Conservation (phyloP, 371 early-diverging fungal genomes). For the Apophysomyces elegans region DNA sequence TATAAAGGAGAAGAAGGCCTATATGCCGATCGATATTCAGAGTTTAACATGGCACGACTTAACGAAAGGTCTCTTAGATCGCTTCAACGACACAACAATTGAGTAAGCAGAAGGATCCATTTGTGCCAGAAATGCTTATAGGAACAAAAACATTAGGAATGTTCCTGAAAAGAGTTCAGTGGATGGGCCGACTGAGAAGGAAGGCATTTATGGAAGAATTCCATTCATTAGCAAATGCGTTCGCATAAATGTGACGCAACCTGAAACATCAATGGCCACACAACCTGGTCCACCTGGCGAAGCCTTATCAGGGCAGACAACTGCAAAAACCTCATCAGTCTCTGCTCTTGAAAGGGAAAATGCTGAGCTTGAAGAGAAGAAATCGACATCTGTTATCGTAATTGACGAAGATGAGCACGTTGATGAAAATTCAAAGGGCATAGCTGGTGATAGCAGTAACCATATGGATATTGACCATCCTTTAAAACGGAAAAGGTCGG, state of each 20-base stretch:
- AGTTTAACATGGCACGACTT: slow-evolving; percentile 16
- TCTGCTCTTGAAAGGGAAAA: not conserved
- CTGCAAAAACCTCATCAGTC: not conserved
- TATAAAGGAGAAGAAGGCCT: not conserved
- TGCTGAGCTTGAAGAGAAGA: not conserved
- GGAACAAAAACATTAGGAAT: too few species aligned
- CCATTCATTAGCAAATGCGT: not conserved
- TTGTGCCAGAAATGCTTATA: too few species aligned
- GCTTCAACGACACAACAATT: slow-evolving; percentile 11
- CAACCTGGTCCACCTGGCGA: not conserved
- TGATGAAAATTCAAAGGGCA: not conserved
- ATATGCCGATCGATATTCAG: slow-evolving; percentile 10
- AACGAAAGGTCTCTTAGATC: slow-evolving; percentile 8
- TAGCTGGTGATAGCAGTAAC: not conserved
- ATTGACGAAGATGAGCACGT: not conserved
- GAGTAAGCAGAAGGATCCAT: not conserved
- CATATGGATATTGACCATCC: not conserved
- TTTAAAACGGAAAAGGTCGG: slow-evolving; percentile 13
- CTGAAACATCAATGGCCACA: not conserved
- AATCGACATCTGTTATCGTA: not conserved
- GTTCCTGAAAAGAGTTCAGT: not conserved
- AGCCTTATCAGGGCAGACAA: not conserved
- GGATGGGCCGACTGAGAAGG: not conserved
- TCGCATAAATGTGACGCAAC: not conserved
- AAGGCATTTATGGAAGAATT: not conserved